These are phyloP conservation scores for Nitzschia inconspicua DNA, from an alignment of 108 stramenopile genomes.

Conservation along the genomic window DNA sequence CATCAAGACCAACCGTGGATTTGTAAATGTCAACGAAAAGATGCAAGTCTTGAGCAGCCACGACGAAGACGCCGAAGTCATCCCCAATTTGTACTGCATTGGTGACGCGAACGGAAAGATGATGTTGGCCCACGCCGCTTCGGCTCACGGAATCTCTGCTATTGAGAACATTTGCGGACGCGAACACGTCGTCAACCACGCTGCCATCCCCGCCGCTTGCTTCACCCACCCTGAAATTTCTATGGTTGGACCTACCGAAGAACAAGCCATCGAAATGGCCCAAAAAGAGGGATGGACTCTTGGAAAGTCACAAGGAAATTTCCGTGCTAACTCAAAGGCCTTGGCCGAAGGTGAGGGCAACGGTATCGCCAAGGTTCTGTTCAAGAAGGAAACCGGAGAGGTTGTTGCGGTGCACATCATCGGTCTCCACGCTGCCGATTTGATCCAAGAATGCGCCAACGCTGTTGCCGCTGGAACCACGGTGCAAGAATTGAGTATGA, in stretches of 20 bases:
- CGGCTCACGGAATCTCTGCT: conserved; percentile 95
- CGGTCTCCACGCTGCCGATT: conserved; percentile 97
- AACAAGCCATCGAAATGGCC: conserved; percentile 90
- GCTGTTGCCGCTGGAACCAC: conserved; percentile 97
- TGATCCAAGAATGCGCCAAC: conserved; percentile 99
- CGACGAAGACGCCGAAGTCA: conserved; percentile 68
- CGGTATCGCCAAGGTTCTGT: conserved; percentile 98
- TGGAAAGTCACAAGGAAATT: conserved; percentile 90
- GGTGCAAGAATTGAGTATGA: conserved; percentile 95
- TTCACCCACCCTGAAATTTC: conserved; percentile 99
- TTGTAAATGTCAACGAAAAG: conserved; percentile 92
- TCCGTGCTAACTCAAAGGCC: conserved; percentile 98
- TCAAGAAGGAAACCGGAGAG: conserved; percentile 96
- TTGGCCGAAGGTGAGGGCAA: conserved; percentile 97
- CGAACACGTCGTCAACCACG: conserved; percentile 89
- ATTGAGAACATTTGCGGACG: conserved; percentile 96
- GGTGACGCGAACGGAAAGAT: conserved; percentile 99
- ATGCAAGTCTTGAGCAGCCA: conserved; percentile 93
- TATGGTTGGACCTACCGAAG: conserved; percentile 97
- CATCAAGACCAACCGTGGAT: conserved; percentile 93
- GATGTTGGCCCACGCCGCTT: conserved; percentile 99
- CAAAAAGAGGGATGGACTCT: conserved; percentile 93
- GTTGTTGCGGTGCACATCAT: conserved; percentile 98
- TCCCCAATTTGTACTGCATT: conserved; percentile 96
- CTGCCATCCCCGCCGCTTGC: conserved; percentile 95